A percentile compares a stretch with the other conserved stretches of the same genome.
phyloP scores from a whole-genome alignment of 768 basidiomycete species.

The Calocybe indica region DNA sequence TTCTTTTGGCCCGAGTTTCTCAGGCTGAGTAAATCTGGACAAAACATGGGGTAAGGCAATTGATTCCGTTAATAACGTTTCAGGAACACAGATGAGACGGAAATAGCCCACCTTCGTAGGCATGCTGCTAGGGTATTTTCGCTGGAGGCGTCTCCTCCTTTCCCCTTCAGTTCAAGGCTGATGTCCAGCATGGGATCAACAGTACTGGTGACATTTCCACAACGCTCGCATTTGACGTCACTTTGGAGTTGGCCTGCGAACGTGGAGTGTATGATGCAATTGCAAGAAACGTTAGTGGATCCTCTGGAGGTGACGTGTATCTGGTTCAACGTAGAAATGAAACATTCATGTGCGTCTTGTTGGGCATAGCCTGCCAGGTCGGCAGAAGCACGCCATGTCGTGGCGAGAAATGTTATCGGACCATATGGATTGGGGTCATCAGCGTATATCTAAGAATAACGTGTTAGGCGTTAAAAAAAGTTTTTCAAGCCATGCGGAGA shows the following conservation, averaged over 20 bases:
- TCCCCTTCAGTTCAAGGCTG: constrained; percentile 73
- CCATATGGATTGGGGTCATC: constrained; percentile 61
- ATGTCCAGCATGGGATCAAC: constrained; percentile 89
- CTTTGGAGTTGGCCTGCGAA: constrained; percentile 86
- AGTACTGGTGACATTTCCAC: constrained; percentile 71
- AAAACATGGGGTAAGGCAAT: constrained; percentile 1
- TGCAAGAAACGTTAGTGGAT: constrained; percentile 73
- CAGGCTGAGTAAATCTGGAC: constrained; percentile 75
- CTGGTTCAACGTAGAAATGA: constrained; percentile 79
- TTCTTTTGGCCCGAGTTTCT: constrained; percentile 76
- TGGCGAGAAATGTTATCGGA: constrained; percentile 76
- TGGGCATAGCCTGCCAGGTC: constrained; percentile 91
- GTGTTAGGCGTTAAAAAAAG: constrained; percentile 1
- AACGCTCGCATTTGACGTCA: constrained; percentile 84
- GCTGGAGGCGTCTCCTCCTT: constrained; percentile 35
- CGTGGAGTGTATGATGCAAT: constrained; percentile 87
- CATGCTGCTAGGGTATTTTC: constrained; percentile 72
- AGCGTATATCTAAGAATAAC: constrained; percentile 42
- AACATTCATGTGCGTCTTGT: constrained; percentile 90
- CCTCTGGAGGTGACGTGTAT: constrained; percentile 77
- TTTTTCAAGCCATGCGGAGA: not conserved
- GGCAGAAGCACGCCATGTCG: constrained; percentile 75
- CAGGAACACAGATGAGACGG: constrained; percentile 5
- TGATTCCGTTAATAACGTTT: not conserved
- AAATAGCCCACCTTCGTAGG: constrained; percentile 52